Base-by-base conservation (phyloP, 108 stramenopile genomes). In the Aurantiochytrium sp. region DNA sequence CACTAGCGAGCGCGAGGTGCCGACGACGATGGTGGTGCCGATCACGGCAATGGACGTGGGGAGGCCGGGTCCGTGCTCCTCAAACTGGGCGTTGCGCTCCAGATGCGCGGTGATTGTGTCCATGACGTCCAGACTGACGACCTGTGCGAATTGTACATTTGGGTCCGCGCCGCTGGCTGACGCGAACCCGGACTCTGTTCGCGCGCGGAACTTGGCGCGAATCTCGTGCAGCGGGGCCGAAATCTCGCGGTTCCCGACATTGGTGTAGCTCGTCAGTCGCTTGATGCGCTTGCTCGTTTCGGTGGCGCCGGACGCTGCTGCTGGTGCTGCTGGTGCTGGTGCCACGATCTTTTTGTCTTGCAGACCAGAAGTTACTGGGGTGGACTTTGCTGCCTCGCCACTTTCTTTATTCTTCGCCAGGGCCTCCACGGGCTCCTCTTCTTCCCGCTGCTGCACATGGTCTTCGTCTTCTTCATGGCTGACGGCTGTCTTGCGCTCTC, bases 71-170 rank as follows among this genome's bases (percentile, higher is more conserved):
- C 73, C 73, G 39, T 81, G 39, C 1, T 81, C 21, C 30, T 81
- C 42, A 24, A 48, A 81, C 45, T 81, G 73, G 27, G 73, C 39
- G 45, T 81, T 81, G 12, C 45, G 39, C 3, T 81, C 73, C 1
- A 81, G 73, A 24, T 27, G 6, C 0, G 73, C 45, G 21, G 73
- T 27, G 45, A 81, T 48, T 6, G 12, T 0, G 45, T 81, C 73
- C 73, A 81, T 48, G 30, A 81, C 45, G 30, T 81, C 73, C 8
- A 81, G 30, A 42, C 73, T 48, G n/a, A 81, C 73, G 8, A 81
- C 45, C 45, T 81, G 73, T 0, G 73, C 73, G 6, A 81, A n/a
- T 48, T 81, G 73, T 24, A 81, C 39, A 48, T 81, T 48, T 15
- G 4, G 8, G 30, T 81, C 73, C 12, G 19, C 17, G n/a, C 24